Conservation (phyloP, 306 rosid genomes). For the Lathyrus tuberosus region DNA sequence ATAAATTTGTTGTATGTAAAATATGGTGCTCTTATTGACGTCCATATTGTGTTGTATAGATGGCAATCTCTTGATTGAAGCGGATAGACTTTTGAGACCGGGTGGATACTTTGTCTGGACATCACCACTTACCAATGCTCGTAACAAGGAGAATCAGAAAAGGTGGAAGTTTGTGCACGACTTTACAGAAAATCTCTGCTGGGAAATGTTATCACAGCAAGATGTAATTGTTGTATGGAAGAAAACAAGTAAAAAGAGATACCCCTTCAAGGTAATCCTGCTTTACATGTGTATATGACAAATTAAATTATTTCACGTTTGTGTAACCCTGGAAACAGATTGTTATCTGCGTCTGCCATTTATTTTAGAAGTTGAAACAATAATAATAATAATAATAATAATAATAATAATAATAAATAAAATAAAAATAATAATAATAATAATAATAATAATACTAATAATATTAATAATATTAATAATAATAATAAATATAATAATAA, state of each 20-base stretch:
- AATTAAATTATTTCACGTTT: constrained; percentile 24
- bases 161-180: constrained; percentile 70
- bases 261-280: constrained; percentile 69
- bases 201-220: constrained; percentile 93
- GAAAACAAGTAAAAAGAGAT: constrained; percentile 79
- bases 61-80: constrained; percentile 89
- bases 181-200: constrained; percentile 75
- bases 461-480: no score
- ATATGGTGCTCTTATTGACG: neutral
- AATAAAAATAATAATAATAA: no score
- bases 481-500: no score
- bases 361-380: no score
- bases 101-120: constrained; percentile 99
- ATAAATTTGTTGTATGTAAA: neutral
- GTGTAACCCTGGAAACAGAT: neutral
- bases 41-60: constrained; percentile 51
- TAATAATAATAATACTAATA: no score
- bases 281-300: constrained; percentile 14
- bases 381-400: no score
- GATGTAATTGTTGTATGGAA: constrained; percentile 96
- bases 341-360: no score
- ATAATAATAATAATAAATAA: no score
- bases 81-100: constrained; percentile 88
- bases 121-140: constrained; percentile 71
- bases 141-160: constrained; percentile 81